Evolutionary conservation across 2,329 filamentous ascomycete species (phyloP).

Genomic region (Fusarium buharicum): DNA sequence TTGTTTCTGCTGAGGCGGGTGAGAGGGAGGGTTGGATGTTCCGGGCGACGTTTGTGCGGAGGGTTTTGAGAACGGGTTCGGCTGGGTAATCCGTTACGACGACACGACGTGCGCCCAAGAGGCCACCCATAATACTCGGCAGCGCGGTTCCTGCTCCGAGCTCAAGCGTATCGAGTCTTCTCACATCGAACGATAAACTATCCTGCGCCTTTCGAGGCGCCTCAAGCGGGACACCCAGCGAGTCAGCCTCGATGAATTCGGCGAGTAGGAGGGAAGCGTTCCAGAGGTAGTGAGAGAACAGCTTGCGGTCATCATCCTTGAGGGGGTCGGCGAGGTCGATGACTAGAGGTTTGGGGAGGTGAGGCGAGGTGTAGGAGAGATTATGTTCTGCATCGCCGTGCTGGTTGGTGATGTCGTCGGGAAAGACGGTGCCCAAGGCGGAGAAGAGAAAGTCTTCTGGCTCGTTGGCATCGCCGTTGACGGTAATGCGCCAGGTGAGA

Average conservation of each 20-base stretch:
- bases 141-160: slow-evolving; percentile 73
- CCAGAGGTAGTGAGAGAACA: slow-evolving; percentile 81
- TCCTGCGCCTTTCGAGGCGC: slow-evolving; percentile 20
- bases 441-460: slow-evolving; percentile 70
- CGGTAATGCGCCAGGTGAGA: slow-evolving; percentile 52
- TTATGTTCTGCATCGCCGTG: slow-evolving; percentile 71
- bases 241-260: slow-evolving; percentile 64
- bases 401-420: slow-evolving; percentile 72
- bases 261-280: slow-evolving; percentile 69
- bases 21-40: slow-evolving; percentile 57
- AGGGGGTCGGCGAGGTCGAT: slow-evolving; percentile 61
- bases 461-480: slow-evolving; percentile 43
- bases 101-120: slow-evolving; percentile 62
- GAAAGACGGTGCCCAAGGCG: slow-evolving; percentile 72
- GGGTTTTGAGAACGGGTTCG: slow-evolving; percentile 65
- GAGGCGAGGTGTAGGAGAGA: slow-evolving; percentile 68
- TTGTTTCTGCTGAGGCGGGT: slow-evolving; percentile 43
- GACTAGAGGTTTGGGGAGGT: slow-evolving; percentile 57
- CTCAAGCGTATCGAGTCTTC: slow-evolving; percentile 67
- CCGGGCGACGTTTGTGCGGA: slow-evolving; percentile 65
- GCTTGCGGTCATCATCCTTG: slow-evolving; percentile 63
- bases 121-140: slow-evolving; percentile 60
- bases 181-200: slow-evolving; percentile 56
- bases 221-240: slow-evolving; percentile 46
- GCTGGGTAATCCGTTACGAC: slow-evolving; percentile 76